A percentile compares a stretch with the other conserved stretches of the same genome.
These are phyloP conservation scores for Caryopteris hybrid DNA, from an alignment of 305 asterid species.

Conservation along the genomic window DNA sequence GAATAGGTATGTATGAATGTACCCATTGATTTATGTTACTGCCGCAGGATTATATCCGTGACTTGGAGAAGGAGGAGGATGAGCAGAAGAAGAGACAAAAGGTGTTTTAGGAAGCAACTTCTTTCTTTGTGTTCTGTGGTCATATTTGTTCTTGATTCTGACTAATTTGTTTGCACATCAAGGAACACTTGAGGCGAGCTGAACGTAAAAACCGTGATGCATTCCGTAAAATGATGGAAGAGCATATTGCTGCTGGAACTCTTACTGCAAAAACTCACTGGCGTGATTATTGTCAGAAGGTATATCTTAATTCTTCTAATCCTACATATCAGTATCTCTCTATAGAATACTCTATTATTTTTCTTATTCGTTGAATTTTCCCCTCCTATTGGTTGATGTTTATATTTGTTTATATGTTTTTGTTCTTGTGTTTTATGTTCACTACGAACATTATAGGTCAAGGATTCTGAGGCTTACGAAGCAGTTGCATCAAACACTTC, in stretches of 20 bases:
- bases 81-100: slow-evolving; percentile 83
- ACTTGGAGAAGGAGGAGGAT: slow-evolving; percentile 93
- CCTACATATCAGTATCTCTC: not conserved
- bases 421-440: not conserved
- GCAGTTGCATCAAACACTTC: slow-evolving; percentile 76
- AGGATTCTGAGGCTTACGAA: slow-evolving; percentile 73
- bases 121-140: slow-evolving; percentile 13
- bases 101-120: slow-evolving; percentile 33
- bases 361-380: not conserved
- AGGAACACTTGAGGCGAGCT: slow-evolving; percentile 82
- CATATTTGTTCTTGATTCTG: slow-evolving; percentile 10
- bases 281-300: slow-evolving; percentile 89
- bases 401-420: not conserved
- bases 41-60: slow-evolving; percentile 87
- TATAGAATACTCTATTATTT: slow-evolving; percentile 7
- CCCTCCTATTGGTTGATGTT: not conserved
- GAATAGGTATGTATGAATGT: not conserved
- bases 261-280: slow-evolving; percentile 87
- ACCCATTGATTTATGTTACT: slow-evolving; percentile 18
- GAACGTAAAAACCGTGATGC: slow-evolving; percentile 97
- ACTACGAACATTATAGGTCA: slow-evolving; percentile 44
- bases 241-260: slow-evolving; percentile 71
- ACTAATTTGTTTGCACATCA: slow-evolving; percentile 17
- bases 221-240: slow-evolving; percentile 86
- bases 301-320: slow-evolving; percentile 20